Conservation (phyloP, 225 moss, liverwort and hornwort species). For the Polytrichum commune region DNA sequence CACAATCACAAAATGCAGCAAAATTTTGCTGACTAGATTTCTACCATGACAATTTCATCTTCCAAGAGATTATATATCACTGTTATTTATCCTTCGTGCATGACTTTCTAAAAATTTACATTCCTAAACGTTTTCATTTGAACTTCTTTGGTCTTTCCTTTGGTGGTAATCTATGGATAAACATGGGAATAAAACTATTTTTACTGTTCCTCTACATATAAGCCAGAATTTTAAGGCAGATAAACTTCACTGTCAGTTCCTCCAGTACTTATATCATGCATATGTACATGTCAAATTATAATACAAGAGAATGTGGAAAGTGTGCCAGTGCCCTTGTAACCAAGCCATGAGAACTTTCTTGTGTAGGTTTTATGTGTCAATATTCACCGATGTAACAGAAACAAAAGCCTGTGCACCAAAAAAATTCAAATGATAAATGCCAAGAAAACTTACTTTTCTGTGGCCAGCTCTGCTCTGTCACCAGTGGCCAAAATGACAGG, state of each 20-base stretch:
- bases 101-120: too few relatives aligned
- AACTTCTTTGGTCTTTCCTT: not conserved
- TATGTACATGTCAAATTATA: not conserved
- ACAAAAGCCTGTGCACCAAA: not conserved
- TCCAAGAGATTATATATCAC: too few relatives aligned
- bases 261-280: not conserved
- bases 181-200: not conserved
- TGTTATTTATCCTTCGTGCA: too few relatives aligned
- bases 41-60: too few relatives aligned
- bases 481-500: conserved; percentile 98
- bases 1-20: too few relatives aligned
- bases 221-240: too few relatives aligned
- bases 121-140: not conserved
- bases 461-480: conserved; percentile 96
- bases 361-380: not conserved
- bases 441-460: conserved; percentile 75
- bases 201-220: too few relatives aligned
- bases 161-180: not conserved
- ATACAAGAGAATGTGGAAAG: too few relatives aligned
- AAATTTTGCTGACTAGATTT: too few relatives aligned
- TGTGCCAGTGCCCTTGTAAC: too few relatives aligned
- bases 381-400: not conserved
- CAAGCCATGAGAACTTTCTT: too few relatives aligned
- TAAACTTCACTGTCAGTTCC: too few relatives aligned
- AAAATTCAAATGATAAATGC: not conserved